phyloP scores from a whole-genome alignment of 192 early-diverging fungal species.

The Podila verticillata region DNA sequence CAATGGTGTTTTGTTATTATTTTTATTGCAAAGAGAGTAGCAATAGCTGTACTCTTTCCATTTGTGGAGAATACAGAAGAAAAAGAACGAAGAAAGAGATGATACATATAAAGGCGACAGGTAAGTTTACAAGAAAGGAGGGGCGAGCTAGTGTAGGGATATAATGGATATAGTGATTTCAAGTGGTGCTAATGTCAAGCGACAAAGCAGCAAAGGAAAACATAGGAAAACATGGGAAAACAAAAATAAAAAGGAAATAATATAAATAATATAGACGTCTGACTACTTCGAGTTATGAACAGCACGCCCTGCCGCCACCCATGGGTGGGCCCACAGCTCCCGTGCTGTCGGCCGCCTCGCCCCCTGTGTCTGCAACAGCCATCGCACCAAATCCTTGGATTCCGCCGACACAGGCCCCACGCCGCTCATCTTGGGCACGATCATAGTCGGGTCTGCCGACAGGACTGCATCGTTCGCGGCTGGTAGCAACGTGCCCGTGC shows the following conservation, averaged over 20 bases:
- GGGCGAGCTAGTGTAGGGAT: too few relatives aligned
- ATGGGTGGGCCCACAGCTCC: conserved; percentile 56
- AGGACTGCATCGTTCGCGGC: not conserved
- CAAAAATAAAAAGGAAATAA: not conserved
- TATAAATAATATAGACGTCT: not conserved
- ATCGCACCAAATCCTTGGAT: conserved; percentile 61
- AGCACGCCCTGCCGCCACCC: conserved; percentile 52
- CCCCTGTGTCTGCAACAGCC: conserved; percentile 57
- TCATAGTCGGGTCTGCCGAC: conserved; percentile 2
- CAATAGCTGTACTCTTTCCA: too few relatives aligned
- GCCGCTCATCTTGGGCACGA: conserved; percentile 35
- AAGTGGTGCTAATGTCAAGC: too few relatives aligned
- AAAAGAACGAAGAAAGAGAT: too few relatives aligned
- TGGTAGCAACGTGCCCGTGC: not conserved
- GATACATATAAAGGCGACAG: too few relatives aligned
- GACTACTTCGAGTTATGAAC: not conserved
- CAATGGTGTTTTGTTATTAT: too few relatives aligned
- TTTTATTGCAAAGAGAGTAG: too few relatives aligned
- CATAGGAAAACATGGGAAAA: not conserved
- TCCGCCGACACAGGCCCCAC: conserved; percentile 39
- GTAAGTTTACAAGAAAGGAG: too few relatives aligned
- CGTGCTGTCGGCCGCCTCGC: conserved; percentile 49
- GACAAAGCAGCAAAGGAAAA: not conserved
- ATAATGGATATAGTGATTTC: too few relatives aligned
- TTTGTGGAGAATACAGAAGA: too few relatives aligned